Base-by-base conservation (phyloP, 2,329 filamentous ascomycete genomes). In the Talaromyces sp. region DNA sequence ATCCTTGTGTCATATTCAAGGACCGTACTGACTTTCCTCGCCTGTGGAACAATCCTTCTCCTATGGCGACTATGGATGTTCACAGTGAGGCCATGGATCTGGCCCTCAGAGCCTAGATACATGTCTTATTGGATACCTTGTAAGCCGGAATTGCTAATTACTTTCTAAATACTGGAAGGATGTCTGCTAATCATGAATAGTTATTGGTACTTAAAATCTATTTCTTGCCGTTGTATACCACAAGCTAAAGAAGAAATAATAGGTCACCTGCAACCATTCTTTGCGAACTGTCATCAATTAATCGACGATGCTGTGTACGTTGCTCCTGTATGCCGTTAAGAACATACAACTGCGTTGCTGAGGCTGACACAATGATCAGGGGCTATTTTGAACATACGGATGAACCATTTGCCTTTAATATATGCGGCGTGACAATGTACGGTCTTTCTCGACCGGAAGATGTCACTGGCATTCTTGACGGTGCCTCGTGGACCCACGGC, bases 391-490 rank as follows among this genome's bases (percentile, higher is more conserved):
- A 11, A 1, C 14, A 24, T 38, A 54, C 53, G 11, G 53, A 55
- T 55, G 53, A 55, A 10, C 53, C 53, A 12, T 55, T 55, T 55
- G 53, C 53, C 11, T 55, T 55, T 7, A 12, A 55, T 17, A 43
- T 55, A 55, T 55, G 53, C 27, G 53, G 53, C 14, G 53, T 55
- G 31, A 55, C 53, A 27, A 43, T 43, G 35, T 55, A 55, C 11
- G 53, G 53, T 29, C 21, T 55, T 55, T 43, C 53, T 29, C 53
- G 53, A 29, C 53, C 53, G 10, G 53, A 43, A 21, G 53, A 55
- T 43, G 53, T 55, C 53, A 55, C 53, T n/a, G 53, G 19, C 4
- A 55, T 55, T 55, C 53, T 55, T 43, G 53, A 55, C 21, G 53
- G 53, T 19, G 35, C 53, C 32, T 41, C 32, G 5, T 55, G 53